A percentile compares a stretch with the other conserved stretches of the same genome.
These are phyloP conservation scores for Blastomyces parvus DNA, from an alignment of 2,329 filamentous ascomycete genomes.

Conservation along the genomic window DNA sequence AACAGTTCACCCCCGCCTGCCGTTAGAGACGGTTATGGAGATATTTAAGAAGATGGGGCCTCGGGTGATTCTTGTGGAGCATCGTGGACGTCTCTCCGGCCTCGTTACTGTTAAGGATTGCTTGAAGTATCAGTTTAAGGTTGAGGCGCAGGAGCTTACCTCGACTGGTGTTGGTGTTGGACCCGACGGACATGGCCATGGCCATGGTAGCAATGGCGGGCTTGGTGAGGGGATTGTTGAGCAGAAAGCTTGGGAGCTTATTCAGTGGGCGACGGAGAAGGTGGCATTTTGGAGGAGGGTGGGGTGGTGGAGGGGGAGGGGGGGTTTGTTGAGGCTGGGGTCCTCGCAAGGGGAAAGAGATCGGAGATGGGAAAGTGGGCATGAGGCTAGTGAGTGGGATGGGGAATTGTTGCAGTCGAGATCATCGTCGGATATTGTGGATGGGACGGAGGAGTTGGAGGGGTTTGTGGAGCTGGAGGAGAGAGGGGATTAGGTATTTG, in stretches of 20 bases:
- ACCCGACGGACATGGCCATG: conserved; percentile 18
- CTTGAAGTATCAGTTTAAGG: conserved; percentile 93
- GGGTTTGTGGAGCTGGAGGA: conserved; percentile 39
- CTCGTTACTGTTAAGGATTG: conserved; percentile 96
- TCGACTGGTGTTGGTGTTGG: conserved; percentile 27
- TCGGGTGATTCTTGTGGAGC: conserved; percentile 83
- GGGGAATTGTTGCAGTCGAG: conserved; percentile 19
- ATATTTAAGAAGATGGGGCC: conserved; percentile 97
- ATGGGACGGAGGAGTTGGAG: conserved; percentile 45
- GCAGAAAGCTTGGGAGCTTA: conserved; percentile 30
- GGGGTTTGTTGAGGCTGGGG: neutral
- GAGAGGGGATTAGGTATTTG: conserved; percentile 15
- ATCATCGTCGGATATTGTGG: conserved; percentile 36
- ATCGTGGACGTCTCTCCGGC: conserved; percentile 71
- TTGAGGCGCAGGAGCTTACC: conserved; percentile 68
- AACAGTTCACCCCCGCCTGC: conserved; percentile 79
- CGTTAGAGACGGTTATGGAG: conserved; percentile 96
- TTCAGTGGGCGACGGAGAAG: conserved; percentile 25
- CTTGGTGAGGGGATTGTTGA: conserved; percentile 22
- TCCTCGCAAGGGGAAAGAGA: conserved; percentile 2
- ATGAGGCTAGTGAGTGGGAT: conserved; percentile 32
- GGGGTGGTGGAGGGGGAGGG: neutral
- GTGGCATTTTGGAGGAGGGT: conserved; percentile 15
- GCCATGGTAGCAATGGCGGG: conserved; percentile 12
- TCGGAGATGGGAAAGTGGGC: conserved; percentile 18